These are phyloP conservation scores for Ascochyta rabiei DNA, from an alignment of 2,329 filamentous ascomycete genomes.

Conservation along the genomic window DNA sequence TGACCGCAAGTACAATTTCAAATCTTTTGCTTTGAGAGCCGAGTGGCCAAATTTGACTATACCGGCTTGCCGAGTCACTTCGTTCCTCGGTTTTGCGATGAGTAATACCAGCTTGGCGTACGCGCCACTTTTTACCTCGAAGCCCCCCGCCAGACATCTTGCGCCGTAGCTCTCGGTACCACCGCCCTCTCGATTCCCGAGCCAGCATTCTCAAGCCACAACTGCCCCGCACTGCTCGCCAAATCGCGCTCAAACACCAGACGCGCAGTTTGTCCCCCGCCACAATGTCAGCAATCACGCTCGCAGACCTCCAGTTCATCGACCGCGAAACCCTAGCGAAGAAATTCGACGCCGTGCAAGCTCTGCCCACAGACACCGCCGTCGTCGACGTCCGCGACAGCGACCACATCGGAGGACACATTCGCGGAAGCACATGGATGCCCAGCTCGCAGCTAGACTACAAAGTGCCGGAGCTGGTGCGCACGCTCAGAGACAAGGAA, in stretches of 20 bases:
- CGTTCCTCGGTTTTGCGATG: conserved; percentile 7
- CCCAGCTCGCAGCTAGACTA: conserved; percentile 76
- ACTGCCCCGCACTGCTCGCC: too few relatives aligned
- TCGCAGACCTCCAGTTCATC: conserved; percentile 70
- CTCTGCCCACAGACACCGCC: conserved; percentile 57
- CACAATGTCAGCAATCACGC: conserved; percentile 60
- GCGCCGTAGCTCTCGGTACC: neutral
- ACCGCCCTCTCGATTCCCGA: neutral
- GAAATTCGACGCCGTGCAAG: conserved; percentile 42
- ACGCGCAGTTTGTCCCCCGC: neutral
- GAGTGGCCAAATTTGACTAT: neutral
- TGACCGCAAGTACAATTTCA: neutral
- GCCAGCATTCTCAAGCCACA: neutral
- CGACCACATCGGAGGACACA: conserved; percentile 91
- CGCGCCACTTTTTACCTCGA: neutral
- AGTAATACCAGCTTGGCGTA: neutral
- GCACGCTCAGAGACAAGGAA: conserved; percentile 76
- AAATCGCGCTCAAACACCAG: neutral
- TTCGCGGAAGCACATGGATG: conserved; percentile 75
- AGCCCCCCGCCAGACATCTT: neutral
- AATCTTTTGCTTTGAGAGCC: neutral
- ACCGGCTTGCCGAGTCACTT: neutral
- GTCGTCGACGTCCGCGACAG: conserved; percentile 90
- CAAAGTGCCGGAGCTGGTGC: conserved; percentile 80
- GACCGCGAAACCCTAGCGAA: conserved; percentile 68